Base-by-base conservation (phyloP, 352 stramenopile species). In the Phytophthora sojae region DNA sequence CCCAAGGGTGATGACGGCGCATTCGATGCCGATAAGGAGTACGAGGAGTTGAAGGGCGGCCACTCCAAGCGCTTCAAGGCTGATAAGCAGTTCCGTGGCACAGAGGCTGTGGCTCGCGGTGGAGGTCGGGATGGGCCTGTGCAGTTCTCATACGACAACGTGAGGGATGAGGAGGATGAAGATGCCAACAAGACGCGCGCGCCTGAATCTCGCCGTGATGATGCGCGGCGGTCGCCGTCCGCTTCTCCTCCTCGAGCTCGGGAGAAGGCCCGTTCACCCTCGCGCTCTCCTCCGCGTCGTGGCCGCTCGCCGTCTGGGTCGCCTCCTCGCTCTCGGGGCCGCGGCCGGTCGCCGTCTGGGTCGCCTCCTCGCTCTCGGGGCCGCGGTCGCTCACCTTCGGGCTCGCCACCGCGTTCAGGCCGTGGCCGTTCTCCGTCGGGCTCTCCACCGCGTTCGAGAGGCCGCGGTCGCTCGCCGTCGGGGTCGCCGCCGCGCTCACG, bases 1-100 rank as follows among this genome's bases (percentile, higher is more conserved):
- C 92, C 92, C 8, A 98, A 97, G 75, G 88, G 80, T 17, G 89
- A 97, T 60, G 92, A 92, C 5, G 92, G 96, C 60, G 87, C 91
- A 1, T 85, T 88, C 6, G 89, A 96, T 61, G 88, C 89, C 3
- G 91, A 97, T 59, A 86, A 90, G 57, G 90, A 98, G 63, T 97
- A 97, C 52, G 89, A 97, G 32, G 92, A 98, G 25, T 81, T 99
- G n/a, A 97, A 92, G 74, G 74, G 71, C 11, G 80, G 79, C 5
- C 79, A 90, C 50, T 79, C 78, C 25, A 96, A 94, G 66, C 88
- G 92, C 5, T 98, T 98, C 69, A 90, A 93, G 63, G 91, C 93
- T 4, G 93, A 98, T 74, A 91, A 90, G 44, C 87, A 94, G 70
- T 97, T 97, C 72, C 88, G 89, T 30, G 93, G 92, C 32, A 94